Evolutionary conservation across 352 stramenopile species (phyloP).

Genomic region (Pythium sukuiense): DNA sequence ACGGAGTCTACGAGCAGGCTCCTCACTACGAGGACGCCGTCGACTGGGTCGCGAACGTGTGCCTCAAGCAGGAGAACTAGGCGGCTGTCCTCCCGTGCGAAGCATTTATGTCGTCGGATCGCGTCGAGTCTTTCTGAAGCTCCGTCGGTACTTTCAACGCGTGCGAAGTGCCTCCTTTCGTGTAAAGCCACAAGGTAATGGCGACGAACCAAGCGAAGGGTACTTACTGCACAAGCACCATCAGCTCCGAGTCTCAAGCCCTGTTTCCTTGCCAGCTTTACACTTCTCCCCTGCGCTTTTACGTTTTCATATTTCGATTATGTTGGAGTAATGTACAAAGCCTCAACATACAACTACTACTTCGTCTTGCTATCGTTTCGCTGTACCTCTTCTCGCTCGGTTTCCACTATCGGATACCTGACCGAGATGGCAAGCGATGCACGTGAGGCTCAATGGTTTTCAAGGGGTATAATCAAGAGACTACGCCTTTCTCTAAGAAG

Average conservation of each 20-base stretch:
- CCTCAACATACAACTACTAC: neutral
- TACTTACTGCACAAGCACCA: no score
- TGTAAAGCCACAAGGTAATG: neutral
- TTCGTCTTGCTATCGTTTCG: no score
- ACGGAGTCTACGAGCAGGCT: conserved; percentile 51
- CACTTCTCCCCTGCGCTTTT: conserved; percentile 4
- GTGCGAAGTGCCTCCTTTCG: neutral
- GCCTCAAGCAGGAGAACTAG: conserved; percentile 28
- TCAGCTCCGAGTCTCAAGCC: no score
- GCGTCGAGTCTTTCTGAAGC: neutral
- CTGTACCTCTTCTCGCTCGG: no score
- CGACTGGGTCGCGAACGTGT: conserved; percentile 47
- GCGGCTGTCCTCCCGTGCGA: neutral
- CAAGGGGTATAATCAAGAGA: neutral
- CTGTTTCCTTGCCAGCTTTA: neutral
- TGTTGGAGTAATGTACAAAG: neutral
- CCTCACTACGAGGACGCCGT: conserved; percentile 46
- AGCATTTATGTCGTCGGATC: conserved; percentile 4
- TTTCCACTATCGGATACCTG: no score
- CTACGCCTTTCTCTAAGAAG: conserved; percentile 16
- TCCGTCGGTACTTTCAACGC: neutral
- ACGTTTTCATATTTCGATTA: conserved; percentile 1
- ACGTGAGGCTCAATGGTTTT: no score
- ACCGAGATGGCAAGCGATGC: no score
- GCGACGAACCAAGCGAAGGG: neutral